phyloP scores from a whole-genome alignment of 805 yeast species.

The Lipomyces starkeyi region DNA sequence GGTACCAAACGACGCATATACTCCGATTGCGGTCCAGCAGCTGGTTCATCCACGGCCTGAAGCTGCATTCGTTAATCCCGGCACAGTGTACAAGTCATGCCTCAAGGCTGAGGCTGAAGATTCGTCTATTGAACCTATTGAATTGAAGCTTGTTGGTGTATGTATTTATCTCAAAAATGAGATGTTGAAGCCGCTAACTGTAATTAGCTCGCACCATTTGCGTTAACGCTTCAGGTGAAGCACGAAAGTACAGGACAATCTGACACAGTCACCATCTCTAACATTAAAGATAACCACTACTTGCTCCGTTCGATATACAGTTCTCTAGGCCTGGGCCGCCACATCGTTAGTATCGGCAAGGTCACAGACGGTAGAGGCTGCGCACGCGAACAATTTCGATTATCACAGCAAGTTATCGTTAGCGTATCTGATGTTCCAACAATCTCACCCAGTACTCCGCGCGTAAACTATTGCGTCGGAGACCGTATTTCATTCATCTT shows the following conservation, averaged over 20 bases:
- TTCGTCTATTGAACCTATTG: constrained; percentile 56
- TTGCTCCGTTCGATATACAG: constrained; percentile 55
- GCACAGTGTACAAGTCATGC: constrained; percentile 60
- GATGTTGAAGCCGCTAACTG: neutral
- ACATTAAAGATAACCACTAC: constrained; percentile 50
- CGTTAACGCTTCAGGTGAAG: constrained; percentile 56
- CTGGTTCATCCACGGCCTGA: constrained; percentile 67
- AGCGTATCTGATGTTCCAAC: constrained; percentile 79
- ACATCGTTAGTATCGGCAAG: constrained; percentile 61
- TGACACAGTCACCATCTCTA: constrained; percentile 54
- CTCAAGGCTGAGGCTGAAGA: constrained; percentile 48
- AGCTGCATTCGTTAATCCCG: constrained; percentile 56
- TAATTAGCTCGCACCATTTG: constrained; percentile 30
- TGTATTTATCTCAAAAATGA: constrained; percentile 56
- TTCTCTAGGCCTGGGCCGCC: constrained; percentile 71
- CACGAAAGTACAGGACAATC: constrained; percentile 65
- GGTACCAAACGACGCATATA: constrained; percentile 45
- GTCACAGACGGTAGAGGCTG: constrained; percentile 78
- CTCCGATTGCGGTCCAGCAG: constrained; percentile 54
- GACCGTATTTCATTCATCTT: constrained; percentile 80
- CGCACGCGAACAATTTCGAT: constrained; percentile 52
- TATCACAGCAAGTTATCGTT: constrained; percentile 56
- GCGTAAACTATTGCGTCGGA: constrained; percentile 82
- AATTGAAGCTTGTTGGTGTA: constrained; percentile 60
- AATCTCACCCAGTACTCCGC: constrained; percentile 55